Conservation (phyloP, 768 basidiomycete species). For the Tylopilus cervinicoccineus region DNA sequence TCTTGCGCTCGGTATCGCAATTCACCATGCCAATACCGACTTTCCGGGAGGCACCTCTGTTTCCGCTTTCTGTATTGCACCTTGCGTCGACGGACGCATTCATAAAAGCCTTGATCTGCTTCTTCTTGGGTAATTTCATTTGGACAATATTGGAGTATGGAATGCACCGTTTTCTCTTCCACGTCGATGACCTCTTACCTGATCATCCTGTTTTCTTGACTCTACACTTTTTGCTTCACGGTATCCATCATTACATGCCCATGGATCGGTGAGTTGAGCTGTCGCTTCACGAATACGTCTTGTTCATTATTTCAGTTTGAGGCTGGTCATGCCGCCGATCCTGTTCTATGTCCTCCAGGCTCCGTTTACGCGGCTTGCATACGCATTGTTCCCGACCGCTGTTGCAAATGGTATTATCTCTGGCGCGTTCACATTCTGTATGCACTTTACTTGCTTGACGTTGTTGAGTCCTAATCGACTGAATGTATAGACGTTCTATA, state of each 20-base stretch:
- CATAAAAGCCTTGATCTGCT: slow-evolving; percentile 58
- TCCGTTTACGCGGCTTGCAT: slow-evolving; percentile 85
- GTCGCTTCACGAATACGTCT: background rate
- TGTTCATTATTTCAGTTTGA: slow-evolving; percentile 46
- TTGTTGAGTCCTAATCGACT: slow-evolving; percentile 1
- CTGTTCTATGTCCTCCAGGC: slow-evolving; percentile 73
- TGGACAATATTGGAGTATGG: slow-evolving; percentile 95
- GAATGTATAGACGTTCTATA: slow-evolving; percentile 65
- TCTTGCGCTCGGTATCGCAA: slow-evolving; percentile 77
- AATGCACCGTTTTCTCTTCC: slow-evolving; percentile 96
- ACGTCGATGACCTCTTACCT: slow-evolving; percentile 83
- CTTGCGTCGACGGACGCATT: slow-evolving; percentile 49
- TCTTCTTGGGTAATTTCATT: slow-evolving; percentile 79
- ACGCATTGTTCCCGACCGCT: slow-evolving; percentile 75
- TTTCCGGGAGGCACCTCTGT: slow-evolving; percentile 52
- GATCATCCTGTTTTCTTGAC: slow-evolving; percentile 77
- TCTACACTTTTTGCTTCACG: slow-evolving; percentile 90
- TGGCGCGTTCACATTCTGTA: slow-evolving; percentile 73
- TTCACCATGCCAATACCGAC: slow-evolving; percentile 68
- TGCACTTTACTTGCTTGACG: slow-evolving; percentile 22
- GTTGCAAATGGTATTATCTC: slow-evolving; percentile 91
- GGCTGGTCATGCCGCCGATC: slow-evolving; percentile 95
- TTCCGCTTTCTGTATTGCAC: slow-evolving; percentile 48
- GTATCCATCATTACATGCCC: slow-evolving; percentile 95
- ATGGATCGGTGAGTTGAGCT: slow-evolving; percentile 73